Evolutionary conservation across 306 rosid species (phyloP), one percentile per base, ranked within the genome.

Genomic region (Ziziphus jujuba): DNA sequence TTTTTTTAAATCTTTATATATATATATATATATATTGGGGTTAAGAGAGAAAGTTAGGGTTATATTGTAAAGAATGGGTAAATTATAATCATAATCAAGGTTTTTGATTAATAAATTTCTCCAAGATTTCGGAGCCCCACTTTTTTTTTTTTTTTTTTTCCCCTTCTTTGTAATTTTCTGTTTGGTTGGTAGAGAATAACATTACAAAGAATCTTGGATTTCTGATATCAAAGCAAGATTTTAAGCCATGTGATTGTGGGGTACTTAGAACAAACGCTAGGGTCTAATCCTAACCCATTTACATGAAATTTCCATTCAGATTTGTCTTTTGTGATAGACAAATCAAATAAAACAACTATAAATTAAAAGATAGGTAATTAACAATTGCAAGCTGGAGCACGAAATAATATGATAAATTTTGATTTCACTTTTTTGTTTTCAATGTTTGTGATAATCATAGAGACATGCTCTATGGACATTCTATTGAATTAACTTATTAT

Each of bases 171-270:
- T 8, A 3, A 17, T 51, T 33, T 34, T 45, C 24, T 38, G 24
- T 40, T 36, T 58, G 69, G 69, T 67, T 60, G 68, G 56, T 73
- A 35, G 69, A 72, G 24, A 56, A 33, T 33, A 55, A 43, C 35
- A 53, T 53, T 63, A 54, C 45, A 33, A 33, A 64, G 53, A 73
- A 73, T 66, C 67, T 58, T 47, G 44, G 45, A 40, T 57, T 69
- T 69, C 8, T 58, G 59, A 63, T 54, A 34, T n/a, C 34, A 65
- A 66, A 59, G 54, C 31, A 65, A 62, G 40, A 60, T 56, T 64
- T 65, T 58, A 66, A 40, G 57, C 73, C 79, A 74, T 53, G 73
- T 67, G 79, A 61, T 2, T 44, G 73, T 67, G 79, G 74, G 69
- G 69, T 59, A 40, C 45, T n/a, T 35, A 8, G 5, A 47, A 59